phyloP scores from a whole-genome alignment of 169 alveolate species.

The Perkinsus marinus region DNA sequence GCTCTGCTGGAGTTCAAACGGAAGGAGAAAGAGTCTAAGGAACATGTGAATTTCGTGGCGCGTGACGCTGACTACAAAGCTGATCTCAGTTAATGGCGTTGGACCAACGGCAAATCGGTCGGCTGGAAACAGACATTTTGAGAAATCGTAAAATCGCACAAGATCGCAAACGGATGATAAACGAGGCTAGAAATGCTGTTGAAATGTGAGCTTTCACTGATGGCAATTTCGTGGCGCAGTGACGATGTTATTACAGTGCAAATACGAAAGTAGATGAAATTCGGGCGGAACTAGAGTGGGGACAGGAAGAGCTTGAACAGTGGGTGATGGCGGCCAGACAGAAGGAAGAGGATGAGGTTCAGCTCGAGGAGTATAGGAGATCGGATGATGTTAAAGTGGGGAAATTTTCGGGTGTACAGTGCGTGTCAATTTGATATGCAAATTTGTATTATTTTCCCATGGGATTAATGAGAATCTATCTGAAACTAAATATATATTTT shows the following conservation, averaged over 20 bases:
- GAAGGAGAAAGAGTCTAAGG: conserved; percentile 72
- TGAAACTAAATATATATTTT: no score
- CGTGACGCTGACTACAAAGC: neutral
- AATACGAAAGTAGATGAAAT: conserved; percentile 76
- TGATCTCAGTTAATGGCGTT: conserved; percentile 10
- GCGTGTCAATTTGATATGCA: no score
- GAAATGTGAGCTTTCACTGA: conserved; percentile 36
- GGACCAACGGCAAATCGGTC: conserved; percentile 61
- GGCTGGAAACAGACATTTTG: conserved; percentile 55
- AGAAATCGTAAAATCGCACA: conserved; percentile 49
- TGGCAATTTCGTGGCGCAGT: no score
- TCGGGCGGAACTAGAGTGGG: conserved; percentile 79
- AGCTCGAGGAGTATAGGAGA: neutral
- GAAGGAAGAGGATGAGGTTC: conserved; percentile 45
- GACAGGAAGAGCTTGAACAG: conserved; percentile 79
- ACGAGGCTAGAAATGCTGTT: conserved; percentile 67
- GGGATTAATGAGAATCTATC: no score
- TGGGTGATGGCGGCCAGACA: conserved; percentile 86
- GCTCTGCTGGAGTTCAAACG: conserved; percentile 64
- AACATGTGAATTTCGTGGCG: conserved; percentile 44
- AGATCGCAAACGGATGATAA: conserved; percentile 21
- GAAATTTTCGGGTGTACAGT: neutral
- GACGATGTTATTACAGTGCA: conserved; percentile 51
- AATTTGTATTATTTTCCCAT: no score
- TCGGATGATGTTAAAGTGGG: neutral